phyloP scores from a whole-genome alignment of 2,329 filamentous ascomycete genomes.

The Colletotrichum sp. region DNA sequence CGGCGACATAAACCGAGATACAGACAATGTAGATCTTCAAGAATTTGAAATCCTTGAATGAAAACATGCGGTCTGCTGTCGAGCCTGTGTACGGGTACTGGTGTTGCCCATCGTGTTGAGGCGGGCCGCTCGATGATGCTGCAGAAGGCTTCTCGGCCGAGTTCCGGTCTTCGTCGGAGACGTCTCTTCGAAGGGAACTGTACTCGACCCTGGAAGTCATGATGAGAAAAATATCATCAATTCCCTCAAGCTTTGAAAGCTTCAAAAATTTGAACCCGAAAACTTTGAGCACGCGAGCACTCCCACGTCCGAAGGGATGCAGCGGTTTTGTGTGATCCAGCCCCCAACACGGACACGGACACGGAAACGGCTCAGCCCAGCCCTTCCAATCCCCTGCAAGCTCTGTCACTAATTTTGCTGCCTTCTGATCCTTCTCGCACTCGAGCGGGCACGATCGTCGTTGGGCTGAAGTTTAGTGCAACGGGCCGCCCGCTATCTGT shows the following conservation, averaged over 20 bases:
- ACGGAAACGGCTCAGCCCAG: background rate
- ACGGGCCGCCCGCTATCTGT: background rate
- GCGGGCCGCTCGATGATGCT: background rate
- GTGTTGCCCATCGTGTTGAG: background rate
- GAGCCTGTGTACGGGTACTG: background rate
- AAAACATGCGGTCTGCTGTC: slow-evolving; percentile 7
- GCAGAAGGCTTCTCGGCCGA: background rate
- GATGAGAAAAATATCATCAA: background rate
- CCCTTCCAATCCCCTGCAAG: background rate
- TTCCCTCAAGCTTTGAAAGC: background rate
- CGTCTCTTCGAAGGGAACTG: background rate
- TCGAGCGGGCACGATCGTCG: background rate
- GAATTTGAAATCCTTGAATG: background rate
- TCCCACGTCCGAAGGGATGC: background rate
- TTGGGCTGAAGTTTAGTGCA: background rate
- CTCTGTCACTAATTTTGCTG: background rate
- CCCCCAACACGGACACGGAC: background rate
- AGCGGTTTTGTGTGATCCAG: background rate
- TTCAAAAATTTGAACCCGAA: background rate
- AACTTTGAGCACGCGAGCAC: background rate
- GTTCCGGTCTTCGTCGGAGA: background rate
- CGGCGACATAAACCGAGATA: background rate
- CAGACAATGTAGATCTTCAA: background rate
- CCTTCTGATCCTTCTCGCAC: background rate
- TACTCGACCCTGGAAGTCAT: background rate